Base-by-base conservation (phyloP, 2,329 filamentous ascomycete genomes). In the Conoideocrella luteorostrata region DNA sequence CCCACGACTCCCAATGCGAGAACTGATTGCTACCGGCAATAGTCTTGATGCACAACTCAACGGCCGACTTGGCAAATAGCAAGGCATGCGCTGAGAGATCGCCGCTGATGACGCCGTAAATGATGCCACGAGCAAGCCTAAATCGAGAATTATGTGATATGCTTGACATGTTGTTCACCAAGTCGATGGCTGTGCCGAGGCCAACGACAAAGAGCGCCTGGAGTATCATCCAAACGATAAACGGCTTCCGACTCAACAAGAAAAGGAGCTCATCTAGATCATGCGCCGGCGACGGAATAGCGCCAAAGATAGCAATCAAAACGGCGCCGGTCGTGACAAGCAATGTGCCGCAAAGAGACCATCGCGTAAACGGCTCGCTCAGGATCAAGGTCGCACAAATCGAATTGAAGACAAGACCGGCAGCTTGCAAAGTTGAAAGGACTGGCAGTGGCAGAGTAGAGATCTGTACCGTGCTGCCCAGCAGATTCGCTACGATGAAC, bases 331-430 rank as follows among this genome's bases (percentile, higher is more conserved):
- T 74, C 50, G 88, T 91, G 33, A 97, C 93, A 39, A 98, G 78
- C 41, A 93, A 56, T 2, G 93, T 98, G 29, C 93, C 93, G 57
- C 87, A 78, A 29, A 95, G 74, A n/a, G 91, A 96, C 77, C 89
- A 94, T 62, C 78, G 80, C 41, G 93, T 97, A 66, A 97, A 98
- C 4, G 90, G 88, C 66, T 98, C 91, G 58, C 86, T 84, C 38
- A 98, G 77, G 57, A 97, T 88, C 45, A 97, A 70, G 35, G 89
- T 94, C 49, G 93, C 93, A 74, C 94, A 95, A 64, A 97, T 88
- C 45, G 91, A 95, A 71, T 98, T 98, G 75, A 98, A 98, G 49
- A 98, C 93, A 44, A 98, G 76, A 35, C 93, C 93, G 4, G 91
- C 95, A 15, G 91, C 91, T 69, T 98, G 93, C 29, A 98, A 72